These are phyloP conservation scores for Tylopilus subfusipes DNA, from an alignment of 768 basidiomycete species.

Conservation along the genomic window DNA sequence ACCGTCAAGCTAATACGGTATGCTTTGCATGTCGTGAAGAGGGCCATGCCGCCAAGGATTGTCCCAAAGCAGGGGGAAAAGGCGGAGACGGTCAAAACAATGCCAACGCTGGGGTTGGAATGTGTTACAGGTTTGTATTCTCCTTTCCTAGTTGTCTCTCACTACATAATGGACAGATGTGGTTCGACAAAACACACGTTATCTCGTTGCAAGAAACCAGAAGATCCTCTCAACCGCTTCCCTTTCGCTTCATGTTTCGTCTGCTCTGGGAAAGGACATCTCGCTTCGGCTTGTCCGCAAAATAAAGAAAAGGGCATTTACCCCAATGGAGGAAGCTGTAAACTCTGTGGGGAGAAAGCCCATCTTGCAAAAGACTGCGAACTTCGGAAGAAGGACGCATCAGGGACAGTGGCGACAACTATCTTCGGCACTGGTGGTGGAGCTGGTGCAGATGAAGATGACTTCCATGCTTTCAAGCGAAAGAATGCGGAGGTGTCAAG, in stretches of 20 bases:
- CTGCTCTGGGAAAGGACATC: constrained; percentile 78
- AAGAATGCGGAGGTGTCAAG: constrained; percentile 55
- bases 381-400: constrained; percentile 53
- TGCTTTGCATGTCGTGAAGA: constrained; percentile 86
- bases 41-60: constrained; percentile 83
- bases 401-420: constrained; percentile 21
- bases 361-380: constrained; percentile 86
- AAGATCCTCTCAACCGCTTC: constrained; percentile 60
- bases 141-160: background rate
- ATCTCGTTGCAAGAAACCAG: constrained; percentile 68
- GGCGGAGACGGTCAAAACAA: constrained; percentile 24
- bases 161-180: constrained; percentile 50
- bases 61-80: constrained; percentile 45
- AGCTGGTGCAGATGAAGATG: constrained; percentile 90
- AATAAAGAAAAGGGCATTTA: constrained; percentile 83
- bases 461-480: constrained; percentile 81
- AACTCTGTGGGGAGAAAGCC: constrained; percentile 78
- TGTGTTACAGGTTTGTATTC: constrained; percentile 65
- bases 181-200: constrained; percentile 77
- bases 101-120: constrained; percentile 40
- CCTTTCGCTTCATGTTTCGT: constrained; percentile 94
- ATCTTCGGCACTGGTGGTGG: constrained; percentile 38
- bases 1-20: constrained; percentile 54
- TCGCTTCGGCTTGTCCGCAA: constrained; percentile 78
- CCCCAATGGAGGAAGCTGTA: constrained; percentile 88